Percentiles rank a stretch among this genome's conserved stretches.
These are phyloP conservation scores for Hypoxylon lenormandii DNA, from an alignment of 495 filamentous ascomycete genomes.

Conservation along the genomic window DNA sequence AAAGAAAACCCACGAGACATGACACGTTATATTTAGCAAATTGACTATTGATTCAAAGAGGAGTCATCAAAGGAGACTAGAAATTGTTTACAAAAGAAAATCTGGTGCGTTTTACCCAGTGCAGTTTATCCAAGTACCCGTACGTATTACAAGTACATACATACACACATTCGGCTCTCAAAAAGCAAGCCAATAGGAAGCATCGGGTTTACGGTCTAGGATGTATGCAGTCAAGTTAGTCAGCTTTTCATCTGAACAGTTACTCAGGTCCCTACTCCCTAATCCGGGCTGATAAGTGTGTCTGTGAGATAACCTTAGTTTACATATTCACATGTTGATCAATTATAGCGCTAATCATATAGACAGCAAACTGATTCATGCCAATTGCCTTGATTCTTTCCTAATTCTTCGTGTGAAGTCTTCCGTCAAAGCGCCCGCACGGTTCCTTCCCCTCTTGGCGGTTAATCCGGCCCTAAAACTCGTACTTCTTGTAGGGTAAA, in stretches of 20 bases:
- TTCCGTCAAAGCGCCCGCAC: conserved; percentile 16
- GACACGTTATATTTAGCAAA: background rate
- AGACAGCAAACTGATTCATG: conserved; percentile 14
- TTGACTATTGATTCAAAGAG: too few species aligned
- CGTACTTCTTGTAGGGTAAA: too few species aligned
- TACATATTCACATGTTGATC: too few species aligned
- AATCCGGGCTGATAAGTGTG: too few species aligned
- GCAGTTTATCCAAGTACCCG: too few species aligned
- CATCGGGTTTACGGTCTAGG: conserved; percentile 3
- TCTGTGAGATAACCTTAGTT: too few species aligned
- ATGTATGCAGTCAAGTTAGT: background rate
- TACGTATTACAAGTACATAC: too few species aligned
- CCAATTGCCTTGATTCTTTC: conserved; percentile 3
- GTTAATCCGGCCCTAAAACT: conserved; percentile 21
- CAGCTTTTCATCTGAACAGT: conserved; percentile 30
- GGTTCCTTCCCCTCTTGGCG: conserved; percentile 35
- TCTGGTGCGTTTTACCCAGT: too few species aligned
- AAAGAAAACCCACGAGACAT: too few species aligned
- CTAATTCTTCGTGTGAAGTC: conserved; percentile 10
- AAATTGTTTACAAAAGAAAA: too few species aligned
- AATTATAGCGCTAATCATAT: background rate
- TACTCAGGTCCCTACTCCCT: background rate
- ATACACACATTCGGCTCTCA: too few species aligned
- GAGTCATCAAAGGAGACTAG: too few species aligned
- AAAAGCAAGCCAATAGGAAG: conserved; percentile 38